Evolutionary conservation across 2,329 filamentous ascomycete species (phyloP).

Genomic region (Aspergillus texensis): DNA sequence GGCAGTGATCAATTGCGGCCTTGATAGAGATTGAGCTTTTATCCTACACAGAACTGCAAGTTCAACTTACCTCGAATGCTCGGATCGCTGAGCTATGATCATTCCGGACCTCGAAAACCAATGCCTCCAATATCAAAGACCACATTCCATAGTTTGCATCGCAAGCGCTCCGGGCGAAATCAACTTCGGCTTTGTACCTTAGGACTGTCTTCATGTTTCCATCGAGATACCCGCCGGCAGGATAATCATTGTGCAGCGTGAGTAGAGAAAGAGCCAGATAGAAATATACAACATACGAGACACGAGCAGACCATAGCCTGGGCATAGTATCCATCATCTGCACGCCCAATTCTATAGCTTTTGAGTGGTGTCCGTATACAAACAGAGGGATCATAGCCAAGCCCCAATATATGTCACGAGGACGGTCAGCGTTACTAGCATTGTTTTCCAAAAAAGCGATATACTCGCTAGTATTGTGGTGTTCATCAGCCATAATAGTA

Average conservation of each 20-base stretch:
- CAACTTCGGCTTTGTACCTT: constrained; percentile 55
- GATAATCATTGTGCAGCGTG: constrained; percentile 47
- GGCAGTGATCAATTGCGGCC: constrained; percentile 62
- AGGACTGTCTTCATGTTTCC: constrained; percentile 52
- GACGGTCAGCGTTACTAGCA: constrained; percentile 53
- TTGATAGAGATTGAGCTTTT: constrained; percentile 39
- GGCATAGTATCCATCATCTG: constrained; percentile 45
- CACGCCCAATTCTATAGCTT: constrained; percentile 47
- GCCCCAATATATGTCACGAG: constrained; percentile 59
- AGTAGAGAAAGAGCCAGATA: constrained; percentile 49
- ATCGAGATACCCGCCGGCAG: constrained; percentile 46
- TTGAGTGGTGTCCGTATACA: constrained; percentile 49
- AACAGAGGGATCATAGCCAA: constrained; percentile 52
- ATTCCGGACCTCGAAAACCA: constrained; percentile 54
- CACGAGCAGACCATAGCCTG: constrained; percentile 51
- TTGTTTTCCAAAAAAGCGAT: constrained; percentile 49
- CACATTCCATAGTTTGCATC: constrained; percentile 64
- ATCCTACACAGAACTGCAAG: not conserved
- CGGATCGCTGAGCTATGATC: constrained; percentile 51
- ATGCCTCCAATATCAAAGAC: constrained; percentile 58
- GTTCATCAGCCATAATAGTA: constrained; percentile 56
- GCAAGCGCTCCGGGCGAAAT: constrained; percentile 55
- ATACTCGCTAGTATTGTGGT: constrained; percentile 57
- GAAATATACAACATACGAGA: constrained; percentile 48
- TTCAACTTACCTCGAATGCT: constrained; percentile 34